These are phyloP conservation scores for Crithidia acanthocephali DNA, from an alignment of 208 protist genomes.

Conservation along the genomic window DNA sequence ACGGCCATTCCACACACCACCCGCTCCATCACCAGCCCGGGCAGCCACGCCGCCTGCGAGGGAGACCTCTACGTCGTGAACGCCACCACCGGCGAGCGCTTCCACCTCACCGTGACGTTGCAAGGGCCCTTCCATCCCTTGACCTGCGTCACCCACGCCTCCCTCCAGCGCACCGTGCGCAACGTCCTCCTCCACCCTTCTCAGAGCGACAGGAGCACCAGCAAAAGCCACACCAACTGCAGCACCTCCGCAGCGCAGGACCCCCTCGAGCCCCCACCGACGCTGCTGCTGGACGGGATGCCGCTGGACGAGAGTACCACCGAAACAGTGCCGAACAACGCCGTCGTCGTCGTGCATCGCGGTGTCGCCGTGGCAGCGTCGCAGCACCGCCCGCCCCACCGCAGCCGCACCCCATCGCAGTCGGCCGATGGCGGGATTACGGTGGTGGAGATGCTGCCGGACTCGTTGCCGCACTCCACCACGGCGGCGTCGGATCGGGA, in stretches of 20 bases:
- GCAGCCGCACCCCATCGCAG: constrained; percentile 18
- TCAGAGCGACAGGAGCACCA: too few relatives aligned
- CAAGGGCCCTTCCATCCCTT: constrained; percentile 15
- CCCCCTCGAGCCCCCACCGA: background rate
- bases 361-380: background rate
- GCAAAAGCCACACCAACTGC: too few relatives aligned
- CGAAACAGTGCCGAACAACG: constrained; percentile 20
- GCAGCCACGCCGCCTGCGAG: constrained; percentile 10
- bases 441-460: constrained; percentile 21
- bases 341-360: constrained; percentile 25
- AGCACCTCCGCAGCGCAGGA: background rate
- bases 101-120: constrained; percentile 22
- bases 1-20: constrained; percentile 2
- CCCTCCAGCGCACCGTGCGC: constrained; percentile 20
- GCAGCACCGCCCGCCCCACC: background rate
- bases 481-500: constrained; percentile 16
- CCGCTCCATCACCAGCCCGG: background rate
- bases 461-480: constrained; percentile 12
- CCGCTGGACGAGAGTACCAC: constrained; percentile 22
- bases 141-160: constrained; percentile 27
- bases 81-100: constrained; percentile 14
- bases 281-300: constrained; percentile 26
- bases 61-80: constrained; percentile 29
- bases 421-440: constrained; percentile 10
- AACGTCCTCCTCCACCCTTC: constrained; percentile 5